These are phyloP conservation scores for Viola odorata DNA, from an alignment of 345 rosid species.

Conservation along the genomic window DNA sequence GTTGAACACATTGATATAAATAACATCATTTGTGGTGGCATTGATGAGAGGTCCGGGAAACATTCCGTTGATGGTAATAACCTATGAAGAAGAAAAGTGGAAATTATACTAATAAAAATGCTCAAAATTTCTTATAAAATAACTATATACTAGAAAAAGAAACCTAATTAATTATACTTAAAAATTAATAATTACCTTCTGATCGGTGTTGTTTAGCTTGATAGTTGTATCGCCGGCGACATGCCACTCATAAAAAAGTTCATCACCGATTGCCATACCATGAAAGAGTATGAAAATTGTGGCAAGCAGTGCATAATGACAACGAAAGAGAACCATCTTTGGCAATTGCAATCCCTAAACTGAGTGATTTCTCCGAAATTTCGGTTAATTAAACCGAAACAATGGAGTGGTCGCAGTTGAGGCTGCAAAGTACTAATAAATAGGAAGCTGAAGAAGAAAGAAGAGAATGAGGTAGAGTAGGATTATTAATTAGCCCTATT, in stretches of 20 bases:
- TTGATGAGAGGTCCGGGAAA: slow-evolving; percentile 31
- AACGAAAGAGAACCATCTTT: slow-evolving; percentile 13
- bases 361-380: too few species aligned
- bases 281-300: slow-evolving; percentile 1
- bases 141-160: too few species aligned
- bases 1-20: slow-evolving; percentile 22
- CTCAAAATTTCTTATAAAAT: background rate
- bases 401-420: too few species aligned
- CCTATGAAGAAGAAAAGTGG: slow-evolving; percentile 1
- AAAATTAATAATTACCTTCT: slow-evolving; percentile 29
- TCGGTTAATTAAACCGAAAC: too few species aligned
- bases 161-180: slow-evolving; percentile 3
- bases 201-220: slow-evolving; percentile 7
- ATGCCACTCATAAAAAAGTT: slow-evolving; percentile 30
- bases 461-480: too few species aligned
- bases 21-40: slow-evolving; percentile 17
- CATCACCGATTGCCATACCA: slow-evolving; percentile 9
- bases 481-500: too few species aligned
- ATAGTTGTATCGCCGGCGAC: slow-evolving; percentile 18
- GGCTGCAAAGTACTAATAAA: too few species aligned
- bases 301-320: slow-evolving; percentile 1
- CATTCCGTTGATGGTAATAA: slow-evolving; percentile 24
- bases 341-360: too few species aligned
- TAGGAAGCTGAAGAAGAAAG: too few species aligned
- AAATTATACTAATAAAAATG: background rate